Base-by-base conservation (phyloP, 352 stramenopile species). In the Pythium diclinum region DNA sequence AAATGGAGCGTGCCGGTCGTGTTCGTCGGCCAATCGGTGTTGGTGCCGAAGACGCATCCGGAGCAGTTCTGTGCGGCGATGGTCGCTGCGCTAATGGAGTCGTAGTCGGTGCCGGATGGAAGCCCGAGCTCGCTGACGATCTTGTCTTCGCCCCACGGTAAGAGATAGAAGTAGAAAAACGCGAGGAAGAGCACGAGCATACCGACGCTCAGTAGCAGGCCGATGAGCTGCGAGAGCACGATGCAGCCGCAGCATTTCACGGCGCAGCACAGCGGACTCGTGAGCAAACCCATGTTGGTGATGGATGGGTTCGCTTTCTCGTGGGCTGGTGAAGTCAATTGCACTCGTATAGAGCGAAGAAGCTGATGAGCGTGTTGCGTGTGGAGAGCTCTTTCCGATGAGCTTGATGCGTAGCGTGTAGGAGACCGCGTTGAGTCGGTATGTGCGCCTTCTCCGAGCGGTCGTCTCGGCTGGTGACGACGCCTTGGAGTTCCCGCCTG, bases 201-300 rank as follows among this genome's bases (percentile, higher is more conserved):
- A 30, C 51, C 77, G 21, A 91, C 67, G 19, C 75, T 79, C 53
- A 93, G 51, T 52, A 91, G 68, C 51, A 92, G 61, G 23, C 69
- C 74, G 46, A 87, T 80, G 59, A 92, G 73, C 73, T 92, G 81
- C 60, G 81, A 79, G 51, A 92, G 68, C 54, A 79, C 59, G 51
- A 92, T 81, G 71, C 81, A 92, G 64, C 84, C 80, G 76, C 84
- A 92, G 73, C 81, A 92, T 70, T 91, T 89, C 55, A 75, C 67
- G 47, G 72, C 75, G 56, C 74, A 87, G 62, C 74, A 85, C 30
- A 83, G 30, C 61, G 82, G 67, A 65, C 71, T 77, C 76, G 83
- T 87, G 55, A 65, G 66, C 40, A 63, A 6, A 8, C 66, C 66
- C 66, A 73, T 73, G 25, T 40, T 51, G 28, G 25, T 21, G 36